Percentiles rank a stretch among this genome's conserved stretches.
phyloP scores from a whole-genome alignment of 306 rosid species.

The Clitoria ternatea region DNA sequence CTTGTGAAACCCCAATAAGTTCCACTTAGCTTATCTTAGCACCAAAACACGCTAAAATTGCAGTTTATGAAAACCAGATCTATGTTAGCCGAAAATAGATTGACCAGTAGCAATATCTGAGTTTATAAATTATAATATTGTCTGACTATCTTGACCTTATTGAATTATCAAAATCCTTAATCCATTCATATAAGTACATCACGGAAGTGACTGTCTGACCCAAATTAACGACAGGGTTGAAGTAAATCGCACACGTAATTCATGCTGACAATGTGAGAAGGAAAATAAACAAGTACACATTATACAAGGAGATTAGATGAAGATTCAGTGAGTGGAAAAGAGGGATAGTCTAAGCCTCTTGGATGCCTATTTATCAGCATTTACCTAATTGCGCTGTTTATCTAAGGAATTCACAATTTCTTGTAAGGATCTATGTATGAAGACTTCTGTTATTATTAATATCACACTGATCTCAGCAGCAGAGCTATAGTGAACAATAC shows the following conservation, averaged over 20 bases:
- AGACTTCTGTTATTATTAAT: neutral
- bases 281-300: neutral
- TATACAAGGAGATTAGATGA: neutral
- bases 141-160: neutral
- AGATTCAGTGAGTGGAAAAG: neutral
- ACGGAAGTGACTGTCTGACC: neutral
- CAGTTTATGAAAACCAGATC: neutral
- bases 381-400: neutral
- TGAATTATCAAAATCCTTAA: neutral
- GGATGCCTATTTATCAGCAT: neutral
- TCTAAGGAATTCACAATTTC: neutral
- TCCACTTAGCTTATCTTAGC: neutral
- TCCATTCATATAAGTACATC: neutral
- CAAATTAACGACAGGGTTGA: neutral
- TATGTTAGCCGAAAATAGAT: neutral
- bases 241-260: neutral
- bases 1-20: neutral
- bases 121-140: neutral
- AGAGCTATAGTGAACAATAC: neutral
- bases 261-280: neutral
- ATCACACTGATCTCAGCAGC: neutral
- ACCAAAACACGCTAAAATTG: neutral
- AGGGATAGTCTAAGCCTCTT: neutral
- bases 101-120: neutral
- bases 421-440: neutral